These are phyloP conservation scores for Pyricularia sp. DNA, from an alignment of 2,329 filamentous ascomycete genomes.

Conservation along the genomic window DNA sequence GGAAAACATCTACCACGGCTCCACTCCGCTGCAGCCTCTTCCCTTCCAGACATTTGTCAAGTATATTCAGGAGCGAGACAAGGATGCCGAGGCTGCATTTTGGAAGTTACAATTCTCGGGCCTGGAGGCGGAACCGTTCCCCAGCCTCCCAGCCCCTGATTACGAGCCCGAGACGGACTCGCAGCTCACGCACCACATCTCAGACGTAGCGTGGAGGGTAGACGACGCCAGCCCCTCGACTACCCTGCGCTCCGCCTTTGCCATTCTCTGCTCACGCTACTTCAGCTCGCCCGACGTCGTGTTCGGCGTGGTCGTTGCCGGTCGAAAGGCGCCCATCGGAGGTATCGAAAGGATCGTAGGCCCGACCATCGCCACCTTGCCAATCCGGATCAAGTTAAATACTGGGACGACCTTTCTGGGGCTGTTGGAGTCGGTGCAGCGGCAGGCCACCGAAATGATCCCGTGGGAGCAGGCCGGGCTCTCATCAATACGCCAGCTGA, in stretches of 20 bases:
- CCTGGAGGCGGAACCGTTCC: not conserved
- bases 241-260: not conserved
- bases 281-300: not conserved
- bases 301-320: slow-evolving; percentile 17
- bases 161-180: not conserved
- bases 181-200: not conserved
- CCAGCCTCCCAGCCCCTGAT: not conserved
- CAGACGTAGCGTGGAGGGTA: not conserved
- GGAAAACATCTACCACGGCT: not conserved
- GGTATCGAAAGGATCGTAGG: slow-evolving; percentile 10
- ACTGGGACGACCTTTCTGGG: not conserved
- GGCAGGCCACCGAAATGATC: not conserved
- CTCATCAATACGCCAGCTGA: not conserved
- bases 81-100: not conserved
- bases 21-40: not conserved
- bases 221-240: not conserved
- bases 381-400: not conserved
- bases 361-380: not conserved
- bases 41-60: not conserved
- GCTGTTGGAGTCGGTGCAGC: not conserved
- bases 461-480: not conserved
- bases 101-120: not conserved
- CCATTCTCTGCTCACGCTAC: not conserved
- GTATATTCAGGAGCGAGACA: not conserved
- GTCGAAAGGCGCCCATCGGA: slow-evolving; percentile 13